Percentiles rank a stretch among this genome's conserved stretches.
phyloP scores from a whole-genome alignment of 169 alveolate genomes.

The Eimeria praecox region DNA sequence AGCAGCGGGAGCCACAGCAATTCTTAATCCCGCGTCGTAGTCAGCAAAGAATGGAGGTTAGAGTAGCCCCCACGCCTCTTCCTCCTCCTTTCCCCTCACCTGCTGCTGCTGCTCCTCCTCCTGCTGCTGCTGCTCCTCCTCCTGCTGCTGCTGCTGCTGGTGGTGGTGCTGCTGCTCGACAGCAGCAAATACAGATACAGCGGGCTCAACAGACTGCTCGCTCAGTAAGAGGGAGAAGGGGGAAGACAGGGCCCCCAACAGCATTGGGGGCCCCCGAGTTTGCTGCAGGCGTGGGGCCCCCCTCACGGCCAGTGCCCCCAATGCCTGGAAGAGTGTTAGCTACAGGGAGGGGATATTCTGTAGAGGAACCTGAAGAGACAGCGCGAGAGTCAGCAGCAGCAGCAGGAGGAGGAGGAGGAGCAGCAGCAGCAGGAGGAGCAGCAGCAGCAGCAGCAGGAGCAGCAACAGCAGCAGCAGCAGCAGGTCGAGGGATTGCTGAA shows the following conservation, averaged over 20 bases:
- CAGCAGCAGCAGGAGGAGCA: slow-evolving; percentile 41
- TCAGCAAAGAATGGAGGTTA: background rate
- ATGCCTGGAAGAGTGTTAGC: too few relatives aligned
- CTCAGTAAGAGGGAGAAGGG: background rate
- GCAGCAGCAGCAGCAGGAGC: slow-evolving; percentile 16
- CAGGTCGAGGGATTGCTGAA: background rate
- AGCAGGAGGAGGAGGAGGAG: background rate
- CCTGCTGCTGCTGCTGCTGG: background rate
- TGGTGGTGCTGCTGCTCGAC: background rate
- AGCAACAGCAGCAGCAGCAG: slow-evolving; percentile 45
- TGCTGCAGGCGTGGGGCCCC: too few relatives aligned
- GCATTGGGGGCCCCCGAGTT: background rate
- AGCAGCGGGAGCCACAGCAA: background rate
- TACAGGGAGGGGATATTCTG: background rate
- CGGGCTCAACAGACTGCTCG: background rate
- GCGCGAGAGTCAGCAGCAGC: background rate
- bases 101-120: background rate
- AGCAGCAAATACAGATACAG: slow-evolving; percentile 24
- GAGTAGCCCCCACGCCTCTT: background rate
- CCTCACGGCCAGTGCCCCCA: too few relatives aligned
- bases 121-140: background rate
- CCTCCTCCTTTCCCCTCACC: too few relatives aligned
- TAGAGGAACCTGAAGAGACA: background rate
- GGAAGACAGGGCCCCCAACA: background rate
- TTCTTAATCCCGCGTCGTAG: background rate